Base-by-base conservation (phyloP, 805 yeast species). In the Yamadazyma nakazawae region DNA sequence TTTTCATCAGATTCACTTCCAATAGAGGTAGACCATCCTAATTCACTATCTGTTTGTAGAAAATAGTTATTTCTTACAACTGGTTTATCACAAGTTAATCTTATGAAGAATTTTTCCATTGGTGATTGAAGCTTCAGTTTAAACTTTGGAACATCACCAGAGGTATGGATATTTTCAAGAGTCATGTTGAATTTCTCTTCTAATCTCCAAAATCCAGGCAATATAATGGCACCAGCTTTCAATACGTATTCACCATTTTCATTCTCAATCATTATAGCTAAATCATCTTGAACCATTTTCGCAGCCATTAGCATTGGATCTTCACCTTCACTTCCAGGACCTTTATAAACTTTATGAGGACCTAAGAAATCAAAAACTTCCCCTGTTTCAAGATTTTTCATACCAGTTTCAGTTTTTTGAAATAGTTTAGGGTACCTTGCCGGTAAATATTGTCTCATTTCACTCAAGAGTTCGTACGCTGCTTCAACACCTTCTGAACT, bases 161-260 rank as follows among this genome's bases (percentile, higher is more conserved):
- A 66, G 9, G 83, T 79, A 59, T 84, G 89, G 50, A 83, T 82
- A 19, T 70, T 73, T 34, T 75, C 66, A 37, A 83, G 62, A 14
- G 85, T 81, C 63, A 76, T 62, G 46, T 79, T 73, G 28, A 76
- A 57, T 59, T 84, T 84, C 56, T 84, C 88, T 44, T 64, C 72
- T 36, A 84, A 70, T 57, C 86, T 70, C 88, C 88, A 83, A 61
- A 82, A 84, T 0, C 84, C 88, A 2, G 89, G 84, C 39, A 83
- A 68, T 56, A 80, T 67, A 42, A 83, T 79, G 4, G 84, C 78
- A 2, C 87, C 89, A 25, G 79, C 82, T 54, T 75, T 77, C 45
- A 83, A 66, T 30, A 66, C 65, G 57, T 81, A 82, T 43, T 78
- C 74, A 8, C 86, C 88, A 34, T 80, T 72, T 18, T 70, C 72